These are phyloP conservation scores for Atractiella rhizophila DNA, from an alignment of 768 basidiomycete genomes.

Conservation along the genomic window DNA sequence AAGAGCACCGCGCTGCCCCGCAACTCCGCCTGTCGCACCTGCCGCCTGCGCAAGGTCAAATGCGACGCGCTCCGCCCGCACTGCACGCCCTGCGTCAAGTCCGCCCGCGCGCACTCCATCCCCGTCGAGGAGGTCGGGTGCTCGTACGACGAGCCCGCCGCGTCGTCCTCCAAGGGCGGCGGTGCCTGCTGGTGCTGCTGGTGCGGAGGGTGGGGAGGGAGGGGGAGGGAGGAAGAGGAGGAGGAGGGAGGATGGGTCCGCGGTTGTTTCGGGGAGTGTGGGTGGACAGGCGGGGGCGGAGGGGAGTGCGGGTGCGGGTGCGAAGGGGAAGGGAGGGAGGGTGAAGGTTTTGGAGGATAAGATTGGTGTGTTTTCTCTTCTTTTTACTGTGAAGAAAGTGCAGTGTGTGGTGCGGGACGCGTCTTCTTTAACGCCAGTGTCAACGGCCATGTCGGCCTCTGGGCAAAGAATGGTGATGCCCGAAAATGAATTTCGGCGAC, in stretches of 20 bases:
- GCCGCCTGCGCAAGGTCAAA: slow-evolving; percentile 3
- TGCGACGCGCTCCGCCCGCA: slow-evolving; percentile 5
- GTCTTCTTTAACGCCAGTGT: too few relatives aligned
- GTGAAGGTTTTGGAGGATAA: too few relatives aligned
- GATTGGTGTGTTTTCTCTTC: too few relatives aligned
- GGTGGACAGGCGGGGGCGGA: neutral
- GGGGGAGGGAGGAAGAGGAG: neutral
- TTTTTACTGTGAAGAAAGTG: too few relatives aligned
- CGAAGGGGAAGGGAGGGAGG: too few relatives aligned
- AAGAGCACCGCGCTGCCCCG: neutral
- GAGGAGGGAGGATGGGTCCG: neutral
- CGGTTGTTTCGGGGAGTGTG: neutral
- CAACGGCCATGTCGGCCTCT: too few relatives aligned
- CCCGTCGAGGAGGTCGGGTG: slow-evolving; percentile 1
- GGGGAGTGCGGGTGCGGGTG: too few relatives aligned
- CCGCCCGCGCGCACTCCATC: slow-evolving; percentile 1
- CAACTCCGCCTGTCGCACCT: slow-evolving; percentile 4
- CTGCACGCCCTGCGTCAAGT: slow-evolving; percentile 2
- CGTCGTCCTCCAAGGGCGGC: neutral
- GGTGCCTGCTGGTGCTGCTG: neutral
- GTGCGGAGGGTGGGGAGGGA: neutral
- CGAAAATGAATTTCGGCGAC: too few relatives aligned
- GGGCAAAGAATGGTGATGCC: too few relatives aligned
- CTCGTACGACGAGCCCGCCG: neutral
- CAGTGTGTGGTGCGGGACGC: too few relatives aligned